These are phyloP conservation scores for Xylariaceae sp. DNA, from an alignment of 2,329 filamentous ascomycete species.

Conservation along the genomic window DNA sequence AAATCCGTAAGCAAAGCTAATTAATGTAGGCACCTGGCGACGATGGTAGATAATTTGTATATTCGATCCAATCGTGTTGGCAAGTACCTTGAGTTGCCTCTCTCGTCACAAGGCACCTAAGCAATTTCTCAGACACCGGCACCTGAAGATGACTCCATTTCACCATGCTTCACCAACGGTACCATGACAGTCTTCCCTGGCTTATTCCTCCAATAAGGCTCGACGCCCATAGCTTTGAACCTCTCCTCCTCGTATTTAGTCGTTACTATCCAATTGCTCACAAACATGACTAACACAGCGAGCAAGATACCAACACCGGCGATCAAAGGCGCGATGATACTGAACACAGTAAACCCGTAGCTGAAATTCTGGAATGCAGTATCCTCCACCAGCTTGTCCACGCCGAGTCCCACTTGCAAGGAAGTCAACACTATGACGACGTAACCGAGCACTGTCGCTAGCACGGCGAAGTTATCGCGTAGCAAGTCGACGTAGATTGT, in stretches of 20 bases:
- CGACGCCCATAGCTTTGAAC: conserved; percentile 30
- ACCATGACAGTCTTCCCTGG: background rate
- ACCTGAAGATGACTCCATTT: background rate
- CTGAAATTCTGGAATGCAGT: conserved; percentile 29
- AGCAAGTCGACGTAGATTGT: conserved; percentile 38
- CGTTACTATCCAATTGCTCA: conserved; percentile 28
- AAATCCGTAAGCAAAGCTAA: no score
- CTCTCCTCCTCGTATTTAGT: conserved; percentile 26
- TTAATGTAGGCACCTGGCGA: no score
- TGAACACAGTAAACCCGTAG: conserved; percentile 32
- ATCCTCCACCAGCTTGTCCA: conserved; percentile 21
- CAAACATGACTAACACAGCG: conserved; percentile 22
- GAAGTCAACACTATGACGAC: conserved; percentile 33
- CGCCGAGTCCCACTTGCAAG: conserved; percentile 32
- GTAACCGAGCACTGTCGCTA: conserved; percentile 39
- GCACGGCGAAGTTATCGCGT: conserved; percentile 38
- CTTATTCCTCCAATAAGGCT: conserved; percentile 25
- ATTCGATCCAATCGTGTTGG: no score
- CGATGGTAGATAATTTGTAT: no score
- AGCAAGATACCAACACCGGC: conserved; percentile 22
- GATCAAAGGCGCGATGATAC: conserved; percentile 29
- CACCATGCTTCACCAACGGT: background rate
- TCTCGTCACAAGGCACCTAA: no score
- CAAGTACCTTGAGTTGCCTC: no score
- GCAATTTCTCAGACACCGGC: conserved; percentile 2